Evolutionary conservation across 2,329 filamentous ascomycete species (phyloP).

Genomic region (Acephala macrosclerotiorum): DNA sequence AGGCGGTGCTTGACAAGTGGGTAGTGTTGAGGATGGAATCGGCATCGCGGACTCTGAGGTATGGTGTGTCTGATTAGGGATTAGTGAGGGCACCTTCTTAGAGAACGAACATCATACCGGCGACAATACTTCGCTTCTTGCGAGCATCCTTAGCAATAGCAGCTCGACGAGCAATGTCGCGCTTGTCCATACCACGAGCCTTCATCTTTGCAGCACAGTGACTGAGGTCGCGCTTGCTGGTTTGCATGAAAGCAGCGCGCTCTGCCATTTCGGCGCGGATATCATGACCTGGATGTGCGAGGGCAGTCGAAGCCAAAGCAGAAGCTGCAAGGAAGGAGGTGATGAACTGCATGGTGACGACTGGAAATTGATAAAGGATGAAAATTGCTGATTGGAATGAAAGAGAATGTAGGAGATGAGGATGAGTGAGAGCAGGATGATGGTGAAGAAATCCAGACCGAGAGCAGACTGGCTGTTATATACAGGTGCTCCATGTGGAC

Average conservation of each 20-base stretch:
- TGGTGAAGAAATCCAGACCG: conserved; percentile 8
- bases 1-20: conserved; percentile 37
- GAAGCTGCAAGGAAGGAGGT: conserved; percentile 35
- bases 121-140: conserved; percentile 41
- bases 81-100: neutral
- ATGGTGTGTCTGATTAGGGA: conserved; percentile 16
- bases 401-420: conserved; percentile 17
- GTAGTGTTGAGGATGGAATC: conserved; percentile 26
- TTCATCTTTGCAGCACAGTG: conserved; percentile 50
- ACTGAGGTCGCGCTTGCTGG: conserved; percentile 45
- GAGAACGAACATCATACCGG: conserved; percentile 12
- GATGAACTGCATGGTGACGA: conserved; percentile 45
- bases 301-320: conserved; percentile 25
- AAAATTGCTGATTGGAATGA: conserved; percentile 8
- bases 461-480: neutral
- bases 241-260: conserved; percentile 46
- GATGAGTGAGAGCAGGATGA: conserved; percentile 14
- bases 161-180: conserved; percentile 45
- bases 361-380: conserved; percentile 7
- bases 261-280: conserved; percentile 44
- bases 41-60: conserved; percentile 30
- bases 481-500: neutral
- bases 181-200: conserved; percentile 46
- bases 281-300: conserved; percentile 50
- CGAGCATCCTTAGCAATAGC: conserved; percentile 45